Base-by-base conservation (phyloP, 176 grass and related monocot genomes). In the Phoenix dactylifera region DNA sequence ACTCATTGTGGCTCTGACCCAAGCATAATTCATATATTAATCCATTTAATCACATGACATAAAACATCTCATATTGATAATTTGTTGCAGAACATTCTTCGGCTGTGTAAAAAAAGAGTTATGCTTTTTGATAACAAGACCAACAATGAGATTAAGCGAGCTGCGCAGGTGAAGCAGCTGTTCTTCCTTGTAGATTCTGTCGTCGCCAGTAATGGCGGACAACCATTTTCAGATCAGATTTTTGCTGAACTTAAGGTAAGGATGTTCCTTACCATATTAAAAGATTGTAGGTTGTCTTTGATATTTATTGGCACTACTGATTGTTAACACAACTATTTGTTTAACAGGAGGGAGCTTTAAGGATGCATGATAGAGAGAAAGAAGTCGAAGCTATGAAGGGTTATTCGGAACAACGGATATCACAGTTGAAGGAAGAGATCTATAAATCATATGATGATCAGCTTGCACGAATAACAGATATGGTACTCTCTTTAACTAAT, bases 71-170 rank as follows among this genome's bases (percentile, higher is more conserved):
- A 72, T 22, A 17, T 18, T 32, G 28, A 50, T 64, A 20, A 44
- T 32, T 18, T 62, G 52, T 26, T 75, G 14, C 78, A 87, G 77
- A 68, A 65, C 22, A 62, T 81, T 51, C 10, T 87, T 0, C 25
- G 70, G 50, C 54, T 28, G 49, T 93, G 80, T 50, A 68, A 74
- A 44, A 58, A 61, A 3, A 84, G 89, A 71, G 69, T 74, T 12
- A 59, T 93, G 48, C 77, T 89, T 22, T 89, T 89, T 52, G 68
- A 89, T 44, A 89, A 89, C 57, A 78, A 74, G 65, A 78, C 86
- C 14, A 63, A 22, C 52, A 23, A 71, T 58, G n/a, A 57, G 28
- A 25, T 15, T 18, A 56, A 73, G 22, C 67, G 24, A 55, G 22
- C 63, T 22, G 23, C 12, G 12, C 80, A 87, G 24, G 66, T 75